These are phyloP conservation scores for Lachnellula cervina DNA, from an alignment of 2,329 filamentous ascomycete species.

Conservation along the genomic window DNA sequence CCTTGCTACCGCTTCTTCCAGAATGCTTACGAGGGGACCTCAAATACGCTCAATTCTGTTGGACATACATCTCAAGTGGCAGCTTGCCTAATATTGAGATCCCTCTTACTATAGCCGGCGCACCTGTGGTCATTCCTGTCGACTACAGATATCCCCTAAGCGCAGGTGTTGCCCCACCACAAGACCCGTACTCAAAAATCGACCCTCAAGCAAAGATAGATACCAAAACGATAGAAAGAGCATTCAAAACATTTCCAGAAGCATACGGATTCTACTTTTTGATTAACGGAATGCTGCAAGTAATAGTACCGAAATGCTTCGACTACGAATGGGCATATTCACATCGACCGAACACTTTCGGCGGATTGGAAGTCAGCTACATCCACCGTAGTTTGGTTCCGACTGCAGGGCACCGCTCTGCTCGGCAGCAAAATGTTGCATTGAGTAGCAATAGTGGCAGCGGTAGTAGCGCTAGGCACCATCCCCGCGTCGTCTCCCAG, in stretches of 20 bases:
- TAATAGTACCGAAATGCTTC: conserved; percentile 1
- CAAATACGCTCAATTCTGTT: background rate
- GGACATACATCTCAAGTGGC: background rate
- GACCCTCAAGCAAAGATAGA: background rate
- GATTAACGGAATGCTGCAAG: conserved; percentile 1
- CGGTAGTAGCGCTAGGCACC: background rate
- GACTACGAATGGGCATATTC: conserved; percentile 2
- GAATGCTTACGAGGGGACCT: conserved; percentile 1
- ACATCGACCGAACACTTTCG: conserved; percentile 1
- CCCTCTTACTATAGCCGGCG: conserved; percentile 1
- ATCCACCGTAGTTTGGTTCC: background rate
- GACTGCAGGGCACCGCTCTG: background rate
- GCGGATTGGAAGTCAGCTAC: conserved; percentile 3
- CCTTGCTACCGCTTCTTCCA: background rate
- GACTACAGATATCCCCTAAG: background rate
- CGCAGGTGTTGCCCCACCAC: background rate
- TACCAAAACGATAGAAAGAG: background rate
- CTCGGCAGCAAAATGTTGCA: background rate
- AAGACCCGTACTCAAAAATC: background rate
- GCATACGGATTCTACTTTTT: conserved; percentile 2
- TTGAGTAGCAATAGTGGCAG: background rate
- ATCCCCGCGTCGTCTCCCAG: background rate
- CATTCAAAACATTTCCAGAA: background rate
- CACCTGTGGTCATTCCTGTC: conserved; percentile 1
- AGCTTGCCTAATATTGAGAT: background rate